Percentiles rank a stretch among this genome's conserved stretches.
phyloP scores from a whole-genome alignment of 169 alveolate species.

The Eimeria zaria region DNA sequence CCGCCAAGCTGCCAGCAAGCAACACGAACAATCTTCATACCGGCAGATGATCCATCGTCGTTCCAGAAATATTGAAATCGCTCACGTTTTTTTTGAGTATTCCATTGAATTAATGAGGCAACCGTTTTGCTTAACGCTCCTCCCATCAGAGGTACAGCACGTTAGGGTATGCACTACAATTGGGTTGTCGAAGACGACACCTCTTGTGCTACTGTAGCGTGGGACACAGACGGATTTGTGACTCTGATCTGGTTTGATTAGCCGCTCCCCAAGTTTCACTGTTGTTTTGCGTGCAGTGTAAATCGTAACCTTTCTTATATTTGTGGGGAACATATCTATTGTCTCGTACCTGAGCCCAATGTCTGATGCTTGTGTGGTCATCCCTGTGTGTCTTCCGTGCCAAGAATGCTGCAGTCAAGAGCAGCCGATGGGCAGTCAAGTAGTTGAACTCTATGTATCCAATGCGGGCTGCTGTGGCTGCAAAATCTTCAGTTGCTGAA shows the following conservation, averaged over 20 bases:
- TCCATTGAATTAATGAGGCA: neutral
- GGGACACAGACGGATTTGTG: neutral
- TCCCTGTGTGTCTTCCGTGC: constrained; percentile 78
- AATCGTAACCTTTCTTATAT: neutral
- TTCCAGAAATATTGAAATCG: neutral
- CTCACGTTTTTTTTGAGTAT: neutral
- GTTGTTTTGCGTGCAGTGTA: neutral
- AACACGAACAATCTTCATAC: neutral
- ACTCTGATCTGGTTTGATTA: neutral
- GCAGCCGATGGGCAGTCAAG: constrained; percentile 81
- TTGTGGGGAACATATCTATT: neutral
- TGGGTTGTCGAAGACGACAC: neutral
- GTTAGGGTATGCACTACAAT: neutral
- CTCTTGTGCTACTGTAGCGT: neutral
- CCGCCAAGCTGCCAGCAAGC: constrained; percentile 73
- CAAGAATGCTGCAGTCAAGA: constrained; percentile 75
- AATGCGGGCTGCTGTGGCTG: constrained; percentile 53
- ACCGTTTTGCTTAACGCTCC: neutral
- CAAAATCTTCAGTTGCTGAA: neutral
- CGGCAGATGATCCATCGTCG: neutral
- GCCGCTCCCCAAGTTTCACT: too few species aligned
- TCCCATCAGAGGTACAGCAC: neutral
- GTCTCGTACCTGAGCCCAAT: constrained; percentile 83
- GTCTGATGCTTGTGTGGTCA: constrained; percentile 70
- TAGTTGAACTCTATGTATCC: constrained; percentile 77